Base-by-base conservation (phyloP, 192 early-diverging fungal genomes). In the Coemansia sp. region DNA sequence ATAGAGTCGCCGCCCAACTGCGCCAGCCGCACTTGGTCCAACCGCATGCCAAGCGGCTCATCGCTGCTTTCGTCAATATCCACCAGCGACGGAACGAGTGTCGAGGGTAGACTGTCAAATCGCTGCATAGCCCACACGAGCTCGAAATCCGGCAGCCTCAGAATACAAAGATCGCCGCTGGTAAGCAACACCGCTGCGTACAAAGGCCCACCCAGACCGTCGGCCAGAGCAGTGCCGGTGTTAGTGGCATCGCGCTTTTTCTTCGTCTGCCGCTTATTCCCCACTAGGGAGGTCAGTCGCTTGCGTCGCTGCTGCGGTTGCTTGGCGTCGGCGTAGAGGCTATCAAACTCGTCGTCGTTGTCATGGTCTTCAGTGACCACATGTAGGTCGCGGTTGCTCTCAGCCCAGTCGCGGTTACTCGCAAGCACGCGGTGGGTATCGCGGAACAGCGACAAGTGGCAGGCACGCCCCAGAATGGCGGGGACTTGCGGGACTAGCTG, bases 1-100 rank as follows among this genome's bases (percentile, higher is more conserved):
- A 72, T 63, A 20, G 42, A 35, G 61, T 66, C 65, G n/a, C 73
- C 77, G 45, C 73, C 76, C 1, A 75, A 58, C 69, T 72, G 73
- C 42, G 69, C 73, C 45, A 79, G 62, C 26, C 65, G 70, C 14
- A 70, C 33, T 56, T 76, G 74, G 65, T 74, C 79, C 6, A 76
- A 50, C 2, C 61, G 45, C 61, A 38, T 63, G 37, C 63, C 25
- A 18, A 25, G 62, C 35, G 43, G 3, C 28, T 52, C 61, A 26
- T 65, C 36, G 28, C 57, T 34, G 13, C 45, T 60, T 13, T 68
- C 65, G 13, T 68, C 66, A 16, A 56, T 41, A 2, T 48, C 28
- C 6, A 35, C 14, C 25, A 35, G 25, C 7, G 26, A 31, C 13
- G 21, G 18, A n/a, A 23, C n/a, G 20, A 83, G 60, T 12, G 61